These are phyloP conservation scores for Erysimum cheiri DNA, from an alignment of 441 rosid species.

Conservation along the genomic window DNA sequence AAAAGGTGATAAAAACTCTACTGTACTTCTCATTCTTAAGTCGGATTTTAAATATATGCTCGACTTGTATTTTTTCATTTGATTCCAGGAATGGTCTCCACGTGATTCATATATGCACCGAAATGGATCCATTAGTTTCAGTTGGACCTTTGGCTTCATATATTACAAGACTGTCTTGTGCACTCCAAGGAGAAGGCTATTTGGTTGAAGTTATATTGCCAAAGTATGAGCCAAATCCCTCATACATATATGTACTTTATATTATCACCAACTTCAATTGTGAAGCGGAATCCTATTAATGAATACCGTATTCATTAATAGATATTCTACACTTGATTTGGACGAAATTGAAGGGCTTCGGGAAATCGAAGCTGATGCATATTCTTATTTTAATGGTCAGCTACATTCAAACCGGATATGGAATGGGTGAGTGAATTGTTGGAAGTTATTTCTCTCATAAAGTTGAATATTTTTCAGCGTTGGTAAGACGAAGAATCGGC, in stretches of 20 bases:
- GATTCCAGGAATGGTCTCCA: slow-evolving; percentile 67
- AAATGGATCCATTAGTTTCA: slow-evolving; percentile 77
- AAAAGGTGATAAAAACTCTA: slow-evolving; percentile 51
- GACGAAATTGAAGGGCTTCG: slow-evolving; percentile 66
- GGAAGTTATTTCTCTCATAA: not conserved
- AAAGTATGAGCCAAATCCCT: slow-evolving; percentile 53
- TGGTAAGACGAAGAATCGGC: slow-evolving; percentile 8
- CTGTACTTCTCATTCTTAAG: not conserved
- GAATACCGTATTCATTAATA: slow-evolving; percentile 23
- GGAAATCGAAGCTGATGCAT: slow-evolving; percentile 65
- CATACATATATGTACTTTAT: not conserved
- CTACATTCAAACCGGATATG: slow-evolving; percentile 80
- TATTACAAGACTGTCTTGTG: slow-evolving; percentile 64
- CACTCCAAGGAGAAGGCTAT: slow-evolving; percentile 73
- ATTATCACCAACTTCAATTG: not conserved
- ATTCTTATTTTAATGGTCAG: slow-evolving; percentile 81
- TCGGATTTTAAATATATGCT: not conserved
- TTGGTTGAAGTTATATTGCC: slow-evolving; percentile 88
- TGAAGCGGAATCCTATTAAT: slow-evolving; percentile 8
- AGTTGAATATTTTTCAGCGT: not conserved
- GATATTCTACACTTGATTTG: slow-evolving; percentile 68
- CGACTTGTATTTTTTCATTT: slow-evolving; percentile 22
- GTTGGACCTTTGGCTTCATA: slow-evolving; percentile 75
- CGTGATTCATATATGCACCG: slow-evolving; percentile 82
- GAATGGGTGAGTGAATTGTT: slow-evolving; percentile 71